phyloP scores from a whole-genome alignment of 495 filamentous ascomycete genomes.

The Cercophora samala region DNA sequence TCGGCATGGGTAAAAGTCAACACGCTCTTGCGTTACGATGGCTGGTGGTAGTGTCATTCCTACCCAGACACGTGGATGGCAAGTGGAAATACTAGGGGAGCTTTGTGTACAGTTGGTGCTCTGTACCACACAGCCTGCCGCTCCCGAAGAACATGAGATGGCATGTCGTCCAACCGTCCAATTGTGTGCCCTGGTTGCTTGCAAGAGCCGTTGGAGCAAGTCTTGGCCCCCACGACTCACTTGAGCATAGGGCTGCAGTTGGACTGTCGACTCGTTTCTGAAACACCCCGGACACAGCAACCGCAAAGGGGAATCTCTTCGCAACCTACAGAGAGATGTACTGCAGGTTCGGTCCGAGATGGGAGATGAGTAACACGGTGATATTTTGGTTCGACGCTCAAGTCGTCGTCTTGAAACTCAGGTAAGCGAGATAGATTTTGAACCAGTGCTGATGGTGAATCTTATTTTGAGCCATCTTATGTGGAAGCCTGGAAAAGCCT shows the following conservation, averaged over 20 bases:
- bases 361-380: neutral
- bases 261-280: neutral
- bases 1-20: neutral
- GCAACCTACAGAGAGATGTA: neutral
- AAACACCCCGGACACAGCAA: neutral
- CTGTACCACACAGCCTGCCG: neutral
- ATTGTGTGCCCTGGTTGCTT: neutral
- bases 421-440: slow-evolving; percentile 6
- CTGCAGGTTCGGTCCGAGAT: neutral
- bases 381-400: neutral
- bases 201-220: neutral
- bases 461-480: slow-evolving; percentile 9
- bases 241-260: neutral
- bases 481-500: slow-evolving; percentile 16
- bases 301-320: neutral
- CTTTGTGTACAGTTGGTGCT: neutral
- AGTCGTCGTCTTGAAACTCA: neutral
- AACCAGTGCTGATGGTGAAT: neutral
- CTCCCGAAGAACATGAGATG: neutral
- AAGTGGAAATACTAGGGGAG: neutral
- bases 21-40: neutral
- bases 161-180: neutral
- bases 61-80: neutral
- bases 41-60: neutral
- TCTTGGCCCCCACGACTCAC: slow-evolving; percentile 7